Base-by-base conservation (phyloP, 2,329 filamentous ascomycete genomes). In the Tolypocladium ovalisporum region DNA sequence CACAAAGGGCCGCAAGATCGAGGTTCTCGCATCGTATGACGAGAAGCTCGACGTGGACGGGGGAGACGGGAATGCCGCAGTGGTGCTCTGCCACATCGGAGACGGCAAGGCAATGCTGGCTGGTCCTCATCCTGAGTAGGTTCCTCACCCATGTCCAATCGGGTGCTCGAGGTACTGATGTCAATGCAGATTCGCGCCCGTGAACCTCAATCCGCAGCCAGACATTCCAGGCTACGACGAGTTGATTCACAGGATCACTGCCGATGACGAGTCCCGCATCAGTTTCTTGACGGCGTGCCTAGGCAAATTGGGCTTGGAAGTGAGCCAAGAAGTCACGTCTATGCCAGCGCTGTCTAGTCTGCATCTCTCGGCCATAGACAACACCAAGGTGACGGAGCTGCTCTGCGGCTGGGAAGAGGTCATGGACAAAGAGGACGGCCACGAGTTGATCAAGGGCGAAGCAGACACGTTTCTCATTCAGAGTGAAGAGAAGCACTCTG, bases 41-140 rank as follows among this genome's bases (percentile, higher is more conserved):
- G 87, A 90, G 39, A 76, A 86, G 17, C 71, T 96, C 15, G 83
- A 87, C 63, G 88, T 97, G 3, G 86, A 95, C 56, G 80, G 87
- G 0, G 90, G 90, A 0, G 76, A 82, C 47, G 84, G 83, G 1
- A 81, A 84, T 36, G 91, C 92, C 1, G 93, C 94, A 0, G 79
- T 95, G 4, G 83, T 99, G 0, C 90, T 90, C 66, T 89, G 91
- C 66, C 88, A 86, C 61, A 80, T 96, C 51, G 92, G 91, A 0
- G 82, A 90, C 51, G 94, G 94, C 1, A 83, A 82, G 42, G 90
- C 84, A 1, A 73, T 97, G 7, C 73, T 99, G 22, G 95, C 89
- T 0, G 91, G 92, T 0, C 89, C 91, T 42, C 94, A 99, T 77
- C 93, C 93, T 55, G 94, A 99, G 89, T 95, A 60, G 55, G 72